Conservation (phyloP, 192 early-diverging fungal genomes). For the Dissophora ornata region DNA sequence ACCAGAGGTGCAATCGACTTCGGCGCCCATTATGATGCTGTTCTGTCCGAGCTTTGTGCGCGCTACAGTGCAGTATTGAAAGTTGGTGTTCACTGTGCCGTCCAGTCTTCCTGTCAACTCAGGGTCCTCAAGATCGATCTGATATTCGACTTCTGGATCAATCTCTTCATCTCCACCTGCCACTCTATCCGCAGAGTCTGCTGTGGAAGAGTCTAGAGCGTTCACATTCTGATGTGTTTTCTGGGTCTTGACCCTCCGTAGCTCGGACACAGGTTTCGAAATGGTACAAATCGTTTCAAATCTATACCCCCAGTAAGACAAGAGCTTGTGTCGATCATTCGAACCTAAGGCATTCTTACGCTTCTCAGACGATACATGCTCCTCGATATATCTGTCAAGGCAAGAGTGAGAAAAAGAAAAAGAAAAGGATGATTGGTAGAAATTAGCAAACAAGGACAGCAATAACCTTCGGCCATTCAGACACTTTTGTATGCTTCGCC, state of each 20-base stretch:
- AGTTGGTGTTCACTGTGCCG: constrained; percentile 79
- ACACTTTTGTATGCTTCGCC: too few species aligned
- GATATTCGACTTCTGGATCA: too few species aligned
- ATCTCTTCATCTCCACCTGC: too few species aligned
- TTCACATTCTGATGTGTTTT: background rate
- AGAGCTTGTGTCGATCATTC: constrained; percentile 68
- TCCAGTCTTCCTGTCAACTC: constrained; percentile 56
- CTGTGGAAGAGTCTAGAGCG: too few species aligned
- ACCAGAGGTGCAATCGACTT: constrained; percentile 88
- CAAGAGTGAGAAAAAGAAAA: constrained; percentile 19
- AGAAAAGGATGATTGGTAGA: background rate
- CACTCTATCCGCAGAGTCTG: too few species aligned
- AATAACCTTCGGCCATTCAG: constrained; percentile 5
- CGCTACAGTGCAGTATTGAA: constrained; percentile 92
- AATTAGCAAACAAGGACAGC: background rate
- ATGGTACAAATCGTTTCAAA: constrained; percentile 86
- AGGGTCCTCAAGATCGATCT: constrained; percentile 51
- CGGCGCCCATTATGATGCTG: constrained; percentile 86
- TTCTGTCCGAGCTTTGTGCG: constrained; percentile 77
- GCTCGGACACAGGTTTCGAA: constrained; percentile 61
- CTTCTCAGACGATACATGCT: constrained; percentile 65
- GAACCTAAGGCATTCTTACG: constrained; percentile 47
- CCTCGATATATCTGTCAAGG: constrained; percentile 78
- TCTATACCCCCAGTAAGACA: constrained; percentile 91
- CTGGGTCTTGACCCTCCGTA: constrained; percentile 36